These are phyloP conservation scores for Spongispora temasekensis DNA, from an alignment of 1,284 basidiomycete genomes.

Conservation along the genomic window DNA sequence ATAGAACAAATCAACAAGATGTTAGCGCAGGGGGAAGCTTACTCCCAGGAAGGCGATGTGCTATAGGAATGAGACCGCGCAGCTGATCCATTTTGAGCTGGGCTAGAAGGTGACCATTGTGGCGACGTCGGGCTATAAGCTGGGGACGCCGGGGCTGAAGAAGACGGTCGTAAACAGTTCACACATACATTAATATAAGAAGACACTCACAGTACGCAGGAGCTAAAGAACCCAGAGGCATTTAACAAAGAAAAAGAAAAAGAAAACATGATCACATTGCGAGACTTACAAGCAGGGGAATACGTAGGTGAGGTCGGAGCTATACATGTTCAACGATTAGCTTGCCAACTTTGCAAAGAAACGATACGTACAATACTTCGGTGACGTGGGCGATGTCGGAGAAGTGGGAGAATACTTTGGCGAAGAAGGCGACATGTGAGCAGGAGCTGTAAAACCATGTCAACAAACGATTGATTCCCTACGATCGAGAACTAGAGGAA, in stretches of 20 bases:
- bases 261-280: not conserved
- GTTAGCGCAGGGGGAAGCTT: constrained; percentile 18
- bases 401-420: constrained; percentile 87
- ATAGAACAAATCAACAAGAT: constrained; percentile 14
- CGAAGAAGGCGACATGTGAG: constrained; percentile 80
- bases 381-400: constrained; percentile 81
- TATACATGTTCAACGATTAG: constrained; percentile 38
- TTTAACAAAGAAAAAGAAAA: constrained; percentile 22
- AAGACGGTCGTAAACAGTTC: constrained; percentile 16
- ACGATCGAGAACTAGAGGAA: constrained; percentile 17
- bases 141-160: constrained; percentile 75
- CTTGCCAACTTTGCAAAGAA: constrained; percentile 2
- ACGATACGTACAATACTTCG: constrained; percentile 76
- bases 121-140: constrained; percentile 84
- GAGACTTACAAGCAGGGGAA: constrained; percentile 75
- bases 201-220: constrained; percentile 72
- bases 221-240: constrained; percentile 40
- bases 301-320: constrained; percentile 84
- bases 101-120: constrained; percentile 75
- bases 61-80: constrained; percentile 47
- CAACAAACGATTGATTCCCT: constrained; percentile 29
- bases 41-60: constrained; percentile 62
- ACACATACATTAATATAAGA: not conserved
- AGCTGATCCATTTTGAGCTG: constrained; percentile 55
- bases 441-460: constrained; percentile 50